phyloP scores from a whole-genome alignment of 352 stramenopile genomes.

The Phytopythium helicoides region DNA sequence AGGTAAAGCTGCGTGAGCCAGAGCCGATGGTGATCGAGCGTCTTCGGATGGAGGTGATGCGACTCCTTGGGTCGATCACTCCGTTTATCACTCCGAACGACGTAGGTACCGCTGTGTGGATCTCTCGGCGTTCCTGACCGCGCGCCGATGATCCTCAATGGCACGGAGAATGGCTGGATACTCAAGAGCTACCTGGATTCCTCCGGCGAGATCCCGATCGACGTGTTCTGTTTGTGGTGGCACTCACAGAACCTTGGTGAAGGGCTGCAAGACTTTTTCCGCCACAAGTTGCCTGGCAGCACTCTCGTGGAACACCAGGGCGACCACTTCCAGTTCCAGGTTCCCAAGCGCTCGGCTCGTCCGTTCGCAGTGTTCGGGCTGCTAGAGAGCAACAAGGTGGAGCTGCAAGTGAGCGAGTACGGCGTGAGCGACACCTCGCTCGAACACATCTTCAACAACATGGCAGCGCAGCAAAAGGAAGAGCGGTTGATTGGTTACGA shows the following conservation, averaged over 20 bases:
- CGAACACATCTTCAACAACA: conserved; percentile 93
- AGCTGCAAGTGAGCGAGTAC: conserved; percentile 81
- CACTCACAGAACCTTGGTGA: conserved; percentile 37
- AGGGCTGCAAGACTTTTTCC: conserved; percentile 40
- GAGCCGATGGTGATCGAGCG: conserved; percentile 27
- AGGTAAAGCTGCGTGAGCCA: conserved; percentile 56
- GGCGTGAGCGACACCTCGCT: conserved; percentile 88
- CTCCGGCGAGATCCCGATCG: conserved; percentile 37
- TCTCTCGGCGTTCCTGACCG: conserved; percentile 31
- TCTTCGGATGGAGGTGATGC: no score
- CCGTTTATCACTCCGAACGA: conserved; percentile 26
- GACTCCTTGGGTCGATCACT: conserved; percentile 20
- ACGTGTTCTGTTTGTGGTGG: conserved; percentile 66
- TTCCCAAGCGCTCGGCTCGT: conserved; percentile 52
- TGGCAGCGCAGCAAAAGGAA: conserved; percentile 78
- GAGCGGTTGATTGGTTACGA: conserved; percentile 43
- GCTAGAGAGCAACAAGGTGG: conserved; percentile 65
- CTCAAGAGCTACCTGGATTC: conserved; percentile 44
- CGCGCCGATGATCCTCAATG: conserved; percentile 31
- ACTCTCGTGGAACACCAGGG: conserved; percentile 62
- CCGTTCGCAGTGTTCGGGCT: conserved; percentile 67
- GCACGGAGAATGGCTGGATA: conserved; percentile 38
- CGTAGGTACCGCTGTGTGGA: conserved; percentile 28
- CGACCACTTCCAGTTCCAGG: conserved; percentile 67
- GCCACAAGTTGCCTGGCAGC: conserved; percentile 31